These are phyloP conservation scores for Jamesozyma lodderae DNA, from an alignment of 805 yeast genomes.

Conservation along the genomic window DNA sequence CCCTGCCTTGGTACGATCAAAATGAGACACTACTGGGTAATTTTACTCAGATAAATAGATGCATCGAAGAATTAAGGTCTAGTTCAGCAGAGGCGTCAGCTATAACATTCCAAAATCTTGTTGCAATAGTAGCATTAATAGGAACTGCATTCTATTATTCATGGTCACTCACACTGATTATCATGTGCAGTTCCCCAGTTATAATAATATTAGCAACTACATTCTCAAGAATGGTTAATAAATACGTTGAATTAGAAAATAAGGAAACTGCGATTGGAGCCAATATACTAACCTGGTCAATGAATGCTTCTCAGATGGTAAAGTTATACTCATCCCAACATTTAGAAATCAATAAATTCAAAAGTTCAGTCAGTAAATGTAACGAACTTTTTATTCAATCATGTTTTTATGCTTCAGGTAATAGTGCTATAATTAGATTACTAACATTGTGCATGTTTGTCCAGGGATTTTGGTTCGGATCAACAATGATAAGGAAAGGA, in stretches of 20 bases:
- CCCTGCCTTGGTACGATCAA: slow-evolving; percentile 56
- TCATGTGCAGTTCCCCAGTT: slow-evolving; percentile 67
- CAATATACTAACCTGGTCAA: slow-evolving; percentile 58
- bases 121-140: slow-evolving; percentile 46
- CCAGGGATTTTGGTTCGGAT: slow-evolving; percentile 91
- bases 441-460: slow-evolving; percentile 69
- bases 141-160: slow-evolving; percentile 65
- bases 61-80: slow-evolving; percentile 62
- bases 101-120: slow-evolving; percentile 42
- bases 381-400: slow-evolving; percentile 35
- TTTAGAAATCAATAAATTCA: slow-evolving; percentile 41
- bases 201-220: slow-evolving; percentile 41
- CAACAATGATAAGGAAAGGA: slow-evolving; percentile 47
- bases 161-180: slow-evolving; percentile 77
- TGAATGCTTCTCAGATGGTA: slow-evolving; percentile 51
- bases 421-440: slow-evolving; percentile 47
- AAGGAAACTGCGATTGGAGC: slow-evolving; percentile 45
- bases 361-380: slow-evolving; percentile 22
- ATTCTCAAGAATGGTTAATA: slow-evolving; percentile 45
- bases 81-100: slow-evolving; percentile 64
- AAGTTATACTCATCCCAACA: slow-evolving; percentile 50
- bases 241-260: slow-evolving; percentile 50
- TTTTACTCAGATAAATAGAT: slow-evolving; percentile 55
- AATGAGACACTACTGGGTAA: slow-evolving; percentile 52
- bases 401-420: slow-evolving; percentile 42